A percentile compares a stretch with the other conserved stretches of the same genome.
These are phyloP conservation scores for Kondoa subrosea DNA, from an alignment of 768 basidiomycete species.

Conservation along the genomic window DNA sequence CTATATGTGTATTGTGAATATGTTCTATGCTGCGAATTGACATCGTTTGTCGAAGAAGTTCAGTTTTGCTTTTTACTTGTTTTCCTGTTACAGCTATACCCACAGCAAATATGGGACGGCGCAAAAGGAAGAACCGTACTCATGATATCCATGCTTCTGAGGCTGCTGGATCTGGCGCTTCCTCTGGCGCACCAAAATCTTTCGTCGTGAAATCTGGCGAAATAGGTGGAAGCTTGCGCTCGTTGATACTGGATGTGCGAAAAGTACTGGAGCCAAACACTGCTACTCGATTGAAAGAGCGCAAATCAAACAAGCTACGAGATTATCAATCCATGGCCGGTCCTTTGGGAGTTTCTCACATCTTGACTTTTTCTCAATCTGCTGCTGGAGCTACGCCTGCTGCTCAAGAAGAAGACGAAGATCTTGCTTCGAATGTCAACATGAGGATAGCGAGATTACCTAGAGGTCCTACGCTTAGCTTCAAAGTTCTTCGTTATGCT, in stretches of 20 bases:
- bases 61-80: too few relatives aligned
- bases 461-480: constrained; percentile 80
- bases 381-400: constrained; percentile 35
- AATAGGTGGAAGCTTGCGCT: constrained; percentile 67
- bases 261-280: constrained; percentile 98
- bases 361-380: constrained; percentile 75
- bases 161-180: constrained; percentile 7
- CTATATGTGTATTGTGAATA: too few relatives aligned
- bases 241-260: constrained; percentile 80
- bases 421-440: constrained; percentile 32
- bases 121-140: constrained; percentile 25
- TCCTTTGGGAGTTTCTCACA: constrained; percentile 72
- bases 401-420: constrained; percentile 18
- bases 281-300: constrained; percentile 88
- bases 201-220: constrained; percentile 94
- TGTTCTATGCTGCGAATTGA: too few relatives aligned
- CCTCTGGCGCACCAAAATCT: constrained; percentile 41
- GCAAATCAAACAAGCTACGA: constrained; percentile 71
- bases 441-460: constrained; percentile 73
- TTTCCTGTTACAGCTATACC: too few relatives aligned
- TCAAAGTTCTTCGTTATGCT: constrained; percentile 81
- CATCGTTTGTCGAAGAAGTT: too few relatives aligned
- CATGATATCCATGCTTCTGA: constrained; percentile 19
- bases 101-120: not conserved
- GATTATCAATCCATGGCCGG: constrained; percentile 88